Base-by-base conservation (phyloP, 345 rosid species). In the Populus nigra region DNA sequence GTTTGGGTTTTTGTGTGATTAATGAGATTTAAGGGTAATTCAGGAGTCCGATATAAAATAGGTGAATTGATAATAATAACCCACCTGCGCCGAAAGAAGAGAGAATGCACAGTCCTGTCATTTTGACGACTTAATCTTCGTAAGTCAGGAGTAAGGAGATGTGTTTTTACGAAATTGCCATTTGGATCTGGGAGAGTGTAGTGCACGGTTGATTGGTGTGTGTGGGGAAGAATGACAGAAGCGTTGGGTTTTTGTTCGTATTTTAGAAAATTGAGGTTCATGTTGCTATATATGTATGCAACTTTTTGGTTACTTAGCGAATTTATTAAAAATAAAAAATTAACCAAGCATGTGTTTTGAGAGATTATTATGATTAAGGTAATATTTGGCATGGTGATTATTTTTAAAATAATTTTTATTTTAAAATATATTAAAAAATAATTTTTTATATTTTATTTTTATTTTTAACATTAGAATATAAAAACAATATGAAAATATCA, bases 41-140 rank as follows among this genome's bases (percentile, higher is more conserved):
- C 20, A 33, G 68, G 31, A 61, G 27, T 36, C 10, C 17, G 55
- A 12, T 69, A 0, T 17, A 5, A n/a, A 8, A 57, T 3, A 13
- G 55, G 35, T 9, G 35, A 12, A 65, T 45, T 0, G 50, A n/a
- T n/a, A 10, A 25, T n/a, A 10, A 8, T 43, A 63, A 1, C 65
- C 67, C 81, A 83, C 79, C 79, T 74, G 78, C 81, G 70, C 22
- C 66, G 33, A 65, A 82, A 57, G 71, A 63, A 65, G 73, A 25
- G 66, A 23, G 13, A 5, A 7, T 9, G 6, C 62, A 25, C 47
- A 13, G 35, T 65, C 65, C 67, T 11, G 57, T 45, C 67, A 38
- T 7, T 41, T 5, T 41, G 49, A 65, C 63, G 23, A 36, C 17
- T 49, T 68, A 71, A 68, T 35, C 35, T 23, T 33, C 23, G 25